Evolutionary conservation across 2,329 filamentous ascomycete genomes (phyloP).

Genomic region (Ophiostoma sp.): DNA sequence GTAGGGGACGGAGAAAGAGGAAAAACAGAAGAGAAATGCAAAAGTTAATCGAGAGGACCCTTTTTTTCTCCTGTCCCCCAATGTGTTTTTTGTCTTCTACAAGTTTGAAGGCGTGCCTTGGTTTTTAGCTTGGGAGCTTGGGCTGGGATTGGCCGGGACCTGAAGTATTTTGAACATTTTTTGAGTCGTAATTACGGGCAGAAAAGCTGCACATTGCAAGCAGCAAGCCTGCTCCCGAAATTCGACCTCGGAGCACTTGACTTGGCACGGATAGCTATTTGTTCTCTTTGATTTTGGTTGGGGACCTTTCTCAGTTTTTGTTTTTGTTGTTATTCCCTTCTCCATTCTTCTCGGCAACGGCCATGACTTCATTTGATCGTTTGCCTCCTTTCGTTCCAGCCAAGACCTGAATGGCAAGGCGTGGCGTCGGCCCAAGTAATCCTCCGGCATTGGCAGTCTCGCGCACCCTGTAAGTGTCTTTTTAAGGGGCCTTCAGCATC

Average conservation of each 20-base stretch:
- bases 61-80: background rate
- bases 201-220: background rate
- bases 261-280: background rate
- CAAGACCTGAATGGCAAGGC: background rate
- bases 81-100: background rate
- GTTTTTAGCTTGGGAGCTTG: slow-evolving; percentile 2
- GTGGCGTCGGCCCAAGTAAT: slow-evolving; percentile 5
- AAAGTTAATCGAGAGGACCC: background rate
- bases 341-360: background rate
- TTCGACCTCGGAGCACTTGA: background rate
- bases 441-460: background rate
- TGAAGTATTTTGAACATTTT: background rate
- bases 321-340: background rate
- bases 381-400: background rate
- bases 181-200: background rate
- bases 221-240: background rate
- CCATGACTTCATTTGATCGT: background rate
- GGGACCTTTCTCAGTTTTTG: background rate
- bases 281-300: background rate
- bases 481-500: background rate
- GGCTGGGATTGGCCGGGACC: background rate
- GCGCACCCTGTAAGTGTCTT: background rate
- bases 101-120: background rate
- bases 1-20: background rate
- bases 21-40: background rate